Evolutionary conservation across 441 rosid genomes (phyloP), one percentile per base, ranked within the genome.

Genomic region (Arabidopsis lyrata): DNA sequence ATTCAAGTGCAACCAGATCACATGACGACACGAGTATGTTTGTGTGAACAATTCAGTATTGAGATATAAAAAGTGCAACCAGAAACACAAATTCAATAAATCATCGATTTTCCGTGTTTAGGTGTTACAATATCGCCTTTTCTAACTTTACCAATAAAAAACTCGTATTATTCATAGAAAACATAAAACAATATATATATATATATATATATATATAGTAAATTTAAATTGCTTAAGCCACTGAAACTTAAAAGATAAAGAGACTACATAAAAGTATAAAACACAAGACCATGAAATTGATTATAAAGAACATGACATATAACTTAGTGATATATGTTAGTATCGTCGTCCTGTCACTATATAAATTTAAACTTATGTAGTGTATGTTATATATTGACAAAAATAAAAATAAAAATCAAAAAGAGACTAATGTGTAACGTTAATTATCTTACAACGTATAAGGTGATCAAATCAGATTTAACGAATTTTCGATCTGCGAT

Each of bases 1-100:
- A 53, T 52, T 41, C 9, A 72, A 31, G 31, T 62, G 44, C 61
- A 53, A 63, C 36, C 31, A 53, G 48, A 72, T 42, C 63, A 72
- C 61, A 63, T 53, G 69, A 62, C 39, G 50, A 49, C 60, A 60
- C 60, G 52, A 59, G 59, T 59, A 41, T 16, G 22, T 27, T 5
- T 56, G 10, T 55, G 22, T 32, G 1, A 58, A 48, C 39, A 24
- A 24, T 39, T 27, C 31, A 60, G 0, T 50, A 8, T 15, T 47
- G 18, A 70, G 38, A 49, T 57, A 52, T 18, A 22, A 45, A 35
- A 64, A 56, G 60, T 65, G 50, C 16, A 56, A 56, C 42, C 15
- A 45, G 42, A 73, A 64, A 47, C n/a, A 45, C 5, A 42, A 56
- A 16, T 57, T 73, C 8, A 55, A 12, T 48, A 57, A 18, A 20